Conservation (phyloP, 1,284 basidiomycete species). For the Neonothopanus nambi region DNA sequence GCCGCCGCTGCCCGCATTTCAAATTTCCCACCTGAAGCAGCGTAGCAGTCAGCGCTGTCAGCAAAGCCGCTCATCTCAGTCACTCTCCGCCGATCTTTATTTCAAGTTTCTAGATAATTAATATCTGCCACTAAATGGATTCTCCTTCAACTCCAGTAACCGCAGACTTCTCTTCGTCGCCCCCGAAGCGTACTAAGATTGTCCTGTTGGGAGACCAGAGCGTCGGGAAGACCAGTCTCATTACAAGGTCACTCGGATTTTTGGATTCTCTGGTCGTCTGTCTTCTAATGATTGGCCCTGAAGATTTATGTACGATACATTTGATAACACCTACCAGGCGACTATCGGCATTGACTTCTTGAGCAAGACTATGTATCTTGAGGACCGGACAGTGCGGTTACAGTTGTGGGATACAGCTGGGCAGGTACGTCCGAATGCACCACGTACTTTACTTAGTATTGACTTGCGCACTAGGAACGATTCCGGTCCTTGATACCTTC, state of each 20-base stretch:
- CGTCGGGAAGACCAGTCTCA: constrained; percentile 96
- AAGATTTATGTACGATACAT: constrained; percentile 99
- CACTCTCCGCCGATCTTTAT: not conserved
- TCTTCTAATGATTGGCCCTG: constrained; percentile 7
- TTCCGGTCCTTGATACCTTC: constrained; percentile 98
- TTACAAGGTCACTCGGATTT: constrained; percentile 73
- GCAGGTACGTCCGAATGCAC: constrained; percentile 57
- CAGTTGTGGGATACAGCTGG: constrained; percentile 99
- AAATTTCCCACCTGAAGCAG: too few relatives aligned
- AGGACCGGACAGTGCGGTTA: constrained; percentile 96
- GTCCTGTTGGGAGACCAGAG: constrained; percentile 92
- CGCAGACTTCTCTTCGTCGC: constrained; percentile 80
- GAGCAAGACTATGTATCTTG: constrained; percentile 99
- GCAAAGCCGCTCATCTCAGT: not conserved
- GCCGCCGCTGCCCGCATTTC: too few relatives aligned
- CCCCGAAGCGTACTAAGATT: constrained; percentile 94
- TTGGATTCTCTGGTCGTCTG: constrained; percentile 12
- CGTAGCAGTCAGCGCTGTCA: too few relatives aligned
- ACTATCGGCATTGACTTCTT: constrained; percentile 99
- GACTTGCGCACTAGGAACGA: constrained; percentile 67
- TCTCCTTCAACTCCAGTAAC: constrained; percentile 65
- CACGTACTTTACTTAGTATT: constrained; percentile 1
- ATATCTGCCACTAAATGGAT: constrained; percentile 36
- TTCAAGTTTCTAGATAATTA: not conserved
- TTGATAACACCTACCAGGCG: constrained; percentile 99